Evolutionary conservation across 306 rosid genomes (phyloP), one percentile per base, ranked within the genome.

Genomic region (Quercus cerris): DNA sequence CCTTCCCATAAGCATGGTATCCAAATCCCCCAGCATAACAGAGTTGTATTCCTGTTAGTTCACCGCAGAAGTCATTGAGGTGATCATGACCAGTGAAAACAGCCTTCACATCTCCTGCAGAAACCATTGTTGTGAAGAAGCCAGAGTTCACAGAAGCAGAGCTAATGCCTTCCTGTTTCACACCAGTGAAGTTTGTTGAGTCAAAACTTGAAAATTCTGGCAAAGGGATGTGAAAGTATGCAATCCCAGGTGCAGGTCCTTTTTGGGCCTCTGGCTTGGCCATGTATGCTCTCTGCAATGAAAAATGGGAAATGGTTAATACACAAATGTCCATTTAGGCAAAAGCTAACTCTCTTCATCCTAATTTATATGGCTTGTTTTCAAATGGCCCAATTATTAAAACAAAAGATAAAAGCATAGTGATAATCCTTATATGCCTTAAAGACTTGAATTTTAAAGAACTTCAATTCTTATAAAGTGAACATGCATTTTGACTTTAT

Each of bases 21-120:
- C 98, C 98, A 15, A 95, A 95, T 31, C 98, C 99, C 8, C 99
- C 97, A 28, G 77, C 97, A 84, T 93, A 93, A 77, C 99, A 94
- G 61, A 94, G 95, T 4, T 89, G 83, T 69, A 93, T 86, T 25
- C 88, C 91, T 6, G 64, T 86, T 68, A 93, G 85, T 75, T 86
- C 71, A 6, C 99, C 98, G 14, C 99, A 95, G 82, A 95, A 95
- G 84, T 93, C 99, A 75, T 95, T 95, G 70, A 93, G 28, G 78
- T 95, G 99, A 77, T 95, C 98, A 70, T 95, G 99, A 17, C 99
- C 99, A 3, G 75, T 75, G 86, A 91, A 95, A 68, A 84, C 98
- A 15, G 97, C 99, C 86, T 91, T 93, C 78, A 93, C 99, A 74
- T 95, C 99, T 27, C 97, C 92, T 17, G 97, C 92, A 83, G 58